Percentiles rank a stretch among this genome's conserved stretches.
Evolutionary conservation across 345 rosid species (phyloP).

Genomic region (Lepidium sativum): DNA sequence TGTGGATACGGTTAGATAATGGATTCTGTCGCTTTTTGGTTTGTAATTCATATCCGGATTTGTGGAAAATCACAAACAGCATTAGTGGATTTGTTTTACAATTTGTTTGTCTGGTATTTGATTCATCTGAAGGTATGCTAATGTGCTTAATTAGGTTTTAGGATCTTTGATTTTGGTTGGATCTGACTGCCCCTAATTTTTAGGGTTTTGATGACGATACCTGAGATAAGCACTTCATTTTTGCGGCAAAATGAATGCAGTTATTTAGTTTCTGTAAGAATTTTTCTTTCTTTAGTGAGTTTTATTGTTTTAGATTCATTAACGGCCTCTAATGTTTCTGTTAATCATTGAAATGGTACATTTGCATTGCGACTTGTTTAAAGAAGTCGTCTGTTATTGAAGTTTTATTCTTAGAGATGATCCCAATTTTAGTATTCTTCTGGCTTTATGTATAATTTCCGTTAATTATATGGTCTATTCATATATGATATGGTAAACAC

Average conservation of each 20-base stretch:
- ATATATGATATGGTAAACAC: background rate
- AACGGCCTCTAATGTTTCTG: background rate
- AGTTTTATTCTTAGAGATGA: background rate
- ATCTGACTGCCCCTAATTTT: conserved; percentile 9
- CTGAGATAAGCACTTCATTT: background rate
- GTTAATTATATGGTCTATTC: background rate
- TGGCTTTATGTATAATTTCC: background rate
- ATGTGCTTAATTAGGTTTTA: conserved; percentile 5
- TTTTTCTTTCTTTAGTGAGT: background rate
- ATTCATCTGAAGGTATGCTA: background rate
- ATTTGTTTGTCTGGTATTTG: background rate
- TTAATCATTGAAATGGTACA: background rate
- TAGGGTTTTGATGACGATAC: conserved; percentile 6
- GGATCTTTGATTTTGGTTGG: conserved; percentile 4
- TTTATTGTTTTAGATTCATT: background rate
- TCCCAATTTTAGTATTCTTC: background rate
- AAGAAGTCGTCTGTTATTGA: background rate
- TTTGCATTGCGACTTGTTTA: background rate
- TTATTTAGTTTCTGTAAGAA: background rate
- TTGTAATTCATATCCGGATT: background rate
- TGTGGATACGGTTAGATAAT: background rate
- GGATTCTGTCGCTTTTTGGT: conserved; percentile 3
- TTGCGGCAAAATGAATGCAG: background rate
- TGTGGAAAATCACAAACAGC: background rate
- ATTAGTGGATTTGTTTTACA: background rate